phyloP scores from a whole-genome alignment of 257 asterid species.

The Ocimum tenuiflorum region DNA sequence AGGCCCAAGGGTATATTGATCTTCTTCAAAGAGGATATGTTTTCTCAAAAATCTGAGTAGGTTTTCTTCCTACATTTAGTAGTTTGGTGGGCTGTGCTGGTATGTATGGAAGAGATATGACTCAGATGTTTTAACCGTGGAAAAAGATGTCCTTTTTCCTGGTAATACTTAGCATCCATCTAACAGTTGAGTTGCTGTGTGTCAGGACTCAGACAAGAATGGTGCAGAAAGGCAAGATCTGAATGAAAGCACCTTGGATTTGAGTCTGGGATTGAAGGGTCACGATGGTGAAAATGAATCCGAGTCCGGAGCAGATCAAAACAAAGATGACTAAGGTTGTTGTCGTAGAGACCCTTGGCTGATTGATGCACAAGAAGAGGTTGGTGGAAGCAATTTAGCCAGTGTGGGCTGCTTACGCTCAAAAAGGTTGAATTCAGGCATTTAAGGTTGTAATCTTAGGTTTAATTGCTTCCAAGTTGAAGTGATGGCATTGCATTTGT shows the following conservation, averaged over 20 bases:
- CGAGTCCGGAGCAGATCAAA: slow-evolving; percentile 32
- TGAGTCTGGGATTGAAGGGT: slow-evolving; percentile 70
- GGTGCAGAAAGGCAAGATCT: slow-evolving; percentile 57
- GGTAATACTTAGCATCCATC: background rate
- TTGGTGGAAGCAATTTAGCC: background rate
- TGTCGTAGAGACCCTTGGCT: background rate
- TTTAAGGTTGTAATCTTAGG: slow-evolving; percentile 9
- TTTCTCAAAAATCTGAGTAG: background rate
- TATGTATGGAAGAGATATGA: background rate
- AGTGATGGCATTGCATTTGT: slow-evolving; percentile 23
- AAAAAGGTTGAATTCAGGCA: slow-evolving; percentile 2
- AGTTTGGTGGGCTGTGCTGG: background rate
- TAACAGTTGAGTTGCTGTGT: slow-evolving; percentile 9
- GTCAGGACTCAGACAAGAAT: slow-evolving; percentile 35
- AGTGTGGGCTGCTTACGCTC: background rate
- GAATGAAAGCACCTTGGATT: slow-evolving; percentile 68
- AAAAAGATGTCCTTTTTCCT: background rate
- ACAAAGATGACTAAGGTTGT: slow-evolving; percentile 17
- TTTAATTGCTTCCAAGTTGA: slow-evolving; percentile 10
- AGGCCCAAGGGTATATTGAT: background rate
- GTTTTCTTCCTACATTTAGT: background rate
- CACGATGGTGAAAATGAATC: slow-evolving; percentile 38
- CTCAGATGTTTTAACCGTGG: background rate
- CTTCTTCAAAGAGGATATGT: background rate
- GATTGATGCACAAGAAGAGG: background rate